phyloP scores from a whole-genome alignment of 148 eudicot species.

The Dianthus caryophyllus region DNA sequence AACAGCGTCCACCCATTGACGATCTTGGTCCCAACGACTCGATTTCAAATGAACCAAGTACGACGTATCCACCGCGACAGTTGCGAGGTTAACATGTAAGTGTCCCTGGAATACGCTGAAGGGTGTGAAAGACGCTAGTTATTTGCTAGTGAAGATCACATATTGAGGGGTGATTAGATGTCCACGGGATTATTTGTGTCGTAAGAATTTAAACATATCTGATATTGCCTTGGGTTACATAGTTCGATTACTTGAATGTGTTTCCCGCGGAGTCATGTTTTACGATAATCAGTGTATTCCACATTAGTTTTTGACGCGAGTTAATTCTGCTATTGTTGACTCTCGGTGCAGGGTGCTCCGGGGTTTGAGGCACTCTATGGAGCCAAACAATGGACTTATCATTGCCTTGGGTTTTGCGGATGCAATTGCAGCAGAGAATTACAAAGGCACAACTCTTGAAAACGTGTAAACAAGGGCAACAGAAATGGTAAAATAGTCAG shows the following conservation, averaged over 20 bases:
- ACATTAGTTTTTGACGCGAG: no score
- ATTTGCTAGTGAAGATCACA: background rate
- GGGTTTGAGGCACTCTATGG: no score
- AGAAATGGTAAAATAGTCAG: no score
- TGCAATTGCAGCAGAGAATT: no score
- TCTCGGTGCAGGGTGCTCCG: background rate
- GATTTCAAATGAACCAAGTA: conserved; percentile 35
- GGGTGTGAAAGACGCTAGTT: background rate
- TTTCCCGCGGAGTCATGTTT: background rate
- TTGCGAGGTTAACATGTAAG: conserved; percentile 17
- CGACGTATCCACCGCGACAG: conserved; percentile 35
- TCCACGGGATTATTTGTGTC: background rate
- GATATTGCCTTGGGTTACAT: background rate
- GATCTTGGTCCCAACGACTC: conserved; percentile 47
- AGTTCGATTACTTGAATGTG: background rate
- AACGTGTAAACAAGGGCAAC: no score
- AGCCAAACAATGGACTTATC: no score
- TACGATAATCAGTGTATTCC: no score
- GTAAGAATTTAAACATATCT: background rate
- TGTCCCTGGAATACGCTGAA: background rate
- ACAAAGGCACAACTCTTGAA: no score
- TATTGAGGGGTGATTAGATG: background rate
- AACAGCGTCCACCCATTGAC: conserved; percentile 74
- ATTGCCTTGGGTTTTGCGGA: no score
- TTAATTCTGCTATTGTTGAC: background rate